Base-by-base conservation (phyloP, 306 rosid genomes). In the Crataegus laevigata region DNA sequence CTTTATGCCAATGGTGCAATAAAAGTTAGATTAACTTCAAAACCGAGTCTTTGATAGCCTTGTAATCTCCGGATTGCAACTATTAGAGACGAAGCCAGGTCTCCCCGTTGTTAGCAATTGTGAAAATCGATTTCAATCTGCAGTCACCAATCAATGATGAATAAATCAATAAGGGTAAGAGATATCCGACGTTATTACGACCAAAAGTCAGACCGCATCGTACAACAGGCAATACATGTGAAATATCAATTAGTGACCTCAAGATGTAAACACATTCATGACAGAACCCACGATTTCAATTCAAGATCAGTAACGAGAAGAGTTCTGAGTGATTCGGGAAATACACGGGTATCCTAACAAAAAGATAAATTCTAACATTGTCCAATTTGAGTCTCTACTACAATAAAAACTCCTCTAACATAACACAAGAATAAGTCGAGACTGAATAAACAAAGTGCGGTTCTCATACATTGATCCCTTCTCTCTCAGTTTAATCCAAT, bases 91-190 rank as follows among this genome's bases (percentile, higher is more conserved):
- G 45, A 9, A 65, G 42, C 15, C 30, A 19, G 28, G 54, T 47
- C 28, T 55, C 59, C 58, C 55, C 38, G 2, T 15, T 76, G 60
- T 60, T 32, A 7, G 42, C 64, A 55, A 18, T 40, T 6, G 57
- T 15, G 24, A 6, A 75, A 38, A 36, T 21, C 74, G 8, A 54
- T 54, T 22, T 67, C 42, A 38, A 57, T 34, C 78, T 74, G 78
- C 78, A 74, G 17, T 22, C 78, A 61, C 36, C 71, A 74, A 64
- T 58, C 60, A 38, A 67, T 67, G 54, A 22, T 11, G 30, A 38
- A 36, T 2, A 34, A 28, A 61, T 28, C 66, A 21, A 29, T 14
- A 29, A 62, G 40, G 38, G 15, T 18, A 32, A 4, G 13, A 57
- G 17, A 14, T 15, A 38, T 14, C 25, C 19, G 18, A 55, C 2